phyloP scores from a whole-genome alignment of 176 grass and related monocot genomes.

The Zizania latifolia region DNA sequence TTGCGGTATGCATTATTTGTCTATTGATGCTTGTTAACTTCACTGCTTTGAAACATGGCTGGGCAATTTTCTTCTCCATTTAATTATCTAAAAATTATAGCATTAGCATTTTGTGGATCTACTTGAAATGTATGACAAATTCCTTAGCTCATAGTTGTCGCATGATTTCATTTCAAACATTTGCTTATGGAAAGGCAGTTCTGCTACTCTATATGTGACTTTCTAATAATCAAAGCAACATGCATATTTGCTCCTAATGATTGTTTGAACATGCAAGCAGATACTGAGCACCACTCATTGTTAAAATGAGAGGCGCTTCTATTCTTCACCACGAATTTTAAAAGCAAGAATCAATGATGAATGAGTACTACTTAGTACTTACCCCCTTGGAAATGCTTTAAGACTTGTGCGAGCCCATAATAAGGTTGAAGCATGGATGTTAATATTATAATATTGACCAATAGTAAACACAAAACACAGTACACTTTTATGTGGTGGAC shows the following conservation, averaged over 20 bases:
- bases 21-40: background rate
- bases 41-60: background rate
- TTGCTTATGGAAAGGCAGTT: background rate
- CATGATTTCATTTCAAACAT: background rate
- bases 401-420: background rate
- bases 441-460: background rate
- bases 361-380: too few relatives aligned
- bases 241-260: background rate
- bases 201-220: background rate
- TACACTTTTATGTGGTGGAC: background rate
- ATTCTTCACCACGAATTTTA: background rate
- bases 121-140: background rate
- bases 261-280: background rate
- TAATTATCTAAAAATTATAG: background rate
- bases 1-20: constrained; percentile 56
- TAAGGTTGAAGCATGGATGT: background rate
- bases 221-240: constrained; percentile 6
- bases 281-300: background rate
- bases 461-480: background rate
- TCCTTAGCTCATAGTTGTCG: background rate
- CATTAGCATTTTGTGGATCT: background rate
- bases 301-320: background rate
- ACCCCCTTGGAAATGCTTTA: background rate
- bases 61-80: background rate
- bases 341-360: too few relatives aligned